A percentile compares a stretch with the other conserved stretches of the same genome.
Conservation (phyloP, 1,284 basidiomycete species). For the Ustilago shanxiensis region DNA sequence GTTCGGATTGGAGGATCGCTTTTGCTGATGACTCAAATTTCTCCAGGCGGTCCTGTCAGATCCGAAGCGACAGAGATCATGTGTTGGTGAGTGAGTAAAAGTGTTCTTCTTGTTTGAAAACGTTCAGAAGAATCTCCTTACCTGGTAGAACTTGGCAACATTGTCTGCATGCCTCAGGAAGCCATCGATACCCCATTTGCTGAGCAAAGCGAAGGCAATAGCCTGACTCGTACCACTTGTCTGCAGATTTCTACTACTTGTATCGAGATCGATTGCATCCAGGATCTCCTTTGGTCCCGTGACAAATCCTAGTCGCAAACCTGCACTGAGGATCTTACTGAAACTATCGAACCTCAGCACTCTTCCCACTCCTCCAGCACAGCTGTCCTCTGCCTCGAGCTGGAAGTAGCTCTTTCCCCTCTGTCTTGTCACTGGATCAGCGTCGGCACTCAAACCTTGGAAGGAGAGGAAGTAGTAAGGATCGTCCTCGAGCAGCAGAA, state of each 20-base stretch:
- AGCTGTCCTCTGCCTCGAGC: slow-evolving; percentile 56
- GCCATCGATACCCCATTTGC: slow-evolving; percentile 78
- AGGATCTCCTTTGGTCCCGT: slow-evolving; percentile 82
- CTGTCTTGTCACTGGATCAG: slow-evolving; percentile 53
- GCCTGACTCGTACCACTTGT: slow-evolving; percentile 80
- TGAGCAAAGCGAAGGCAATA: slow-evolving; percentile 79
- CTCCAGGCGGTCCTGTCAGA: slow-evolving; percentile 26
- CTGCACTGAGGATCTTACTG: slow-evolving; percentile 76
- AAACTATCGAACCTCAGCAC: slow-evolving; percentile 72
- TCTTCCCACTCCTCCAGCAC: slow-evolving; percentile 48
- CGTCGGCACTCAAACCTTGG: slow-evolving; percentile 39
- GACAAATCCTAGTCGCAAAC: slow-evolving; percentile 78
- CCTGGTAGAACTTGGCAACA: slow-evolving; percentile 83
- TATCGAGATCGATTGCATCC: slow-evolving; percentile 79
- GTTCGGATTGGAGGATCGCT: slow-evolving; percentile 15
- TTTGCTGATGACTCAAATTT: slow-evolving; percentile 35
- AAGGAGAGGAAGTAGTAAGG: slow-evolving; percentile 66
- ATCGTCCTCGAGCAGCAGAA: slow-evolving; percentile 62
- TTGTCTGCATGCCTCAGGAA: slow-evolving; percentile 80
- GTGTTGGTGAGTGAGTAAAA: not conserved
- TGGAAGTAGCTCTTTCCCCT: slow-evolving; percentile 62
- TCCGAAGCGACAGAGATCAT: not conserved
- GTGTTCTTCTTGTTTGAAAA: not conserved
- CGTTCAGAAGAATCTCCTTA: slow-evolving; percentile 40
- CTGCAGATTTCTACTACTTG: slow-evolving; percentile 83